phyloP scores from a whole-genome alignment of 805 yeast genomes.

The Saccharomycopsis babjevae region DNA sequence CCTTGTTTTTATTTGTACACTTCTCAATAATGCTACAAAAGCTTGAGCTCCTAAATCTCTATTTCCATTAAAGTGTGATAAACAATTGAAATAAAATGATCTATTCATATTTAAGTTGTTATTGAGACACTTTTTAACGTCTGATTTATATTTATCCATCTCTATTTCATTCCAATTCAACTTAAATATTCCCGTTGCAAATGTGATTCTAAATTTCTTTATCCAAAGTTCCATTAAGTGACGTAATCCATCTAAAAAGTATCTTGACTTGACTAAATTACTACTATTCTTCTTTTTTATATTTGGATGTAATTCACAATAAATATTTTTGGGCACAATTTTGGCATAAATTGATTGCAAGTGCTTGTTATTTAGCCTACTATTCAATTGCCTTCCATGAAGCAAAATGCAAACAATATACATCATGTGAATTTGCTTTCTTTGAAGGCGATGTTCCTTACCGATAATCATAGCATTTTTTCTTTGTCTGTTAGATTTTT shows the following conservation, averaged over 20 bases:
- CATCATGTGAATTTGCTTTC: slow-evolving; percentile 49
- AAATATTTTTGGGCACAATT: slow-evolving; percentile 38
- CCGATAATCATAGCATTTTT: slow-evolving; percentile 26
- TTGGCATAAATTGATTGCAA: slow-evolving; percentile 33
- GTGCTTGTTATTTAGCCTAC: slow-evolving; percentile 53
- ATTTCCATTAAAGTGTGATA: slow-evolving; percentile 50
- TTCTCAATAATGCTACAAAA: slow-evolving; percentile 63
- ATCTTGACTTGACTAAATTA: slow-evolving; percentile 45
- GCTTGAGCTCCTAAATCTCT: slow-evolving; percentile 81
- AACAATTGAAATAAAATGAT: slow-evolving; percentile 33
- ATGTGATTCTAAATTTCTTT: slow-evolving; percentile 39
- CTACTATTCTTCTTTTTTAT: slow-evolving; percentile 27
- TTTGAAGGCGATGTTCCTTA: slow-evolving; percentile 42
- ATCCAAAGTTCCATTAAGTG: slow-evolving; percentile 57
- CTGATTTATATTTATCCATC: slow-evolving; percentile 23
- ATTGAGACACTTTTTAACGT: slow-evolving; percentile 26
- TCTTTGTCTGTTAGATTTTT: not conserved
- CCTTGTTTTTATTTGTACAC: slow-evolving; percentile 62
- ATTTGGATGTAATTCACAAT: slow-evolving; percentile 41
- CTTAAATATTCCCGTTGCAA: slow-evolving; percentile 28
- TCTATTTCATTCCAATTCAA: slow-evolving; percentile 40
- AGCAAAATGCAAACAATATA: slow-evolving; percentile 48
- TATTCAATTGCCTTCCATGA: slow-evolving; percentile 61
- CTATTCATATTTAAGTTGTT: slow-evolving; percentile 21
- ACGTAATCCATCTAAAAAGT: slow-evolving; percentile 67